Percentiles rank a stretch among this genome's conserved stretches.
Evolutionary conservation across 208 protist genomes (phyloP).

Genomic region (Phytomonas francai): DNA sequence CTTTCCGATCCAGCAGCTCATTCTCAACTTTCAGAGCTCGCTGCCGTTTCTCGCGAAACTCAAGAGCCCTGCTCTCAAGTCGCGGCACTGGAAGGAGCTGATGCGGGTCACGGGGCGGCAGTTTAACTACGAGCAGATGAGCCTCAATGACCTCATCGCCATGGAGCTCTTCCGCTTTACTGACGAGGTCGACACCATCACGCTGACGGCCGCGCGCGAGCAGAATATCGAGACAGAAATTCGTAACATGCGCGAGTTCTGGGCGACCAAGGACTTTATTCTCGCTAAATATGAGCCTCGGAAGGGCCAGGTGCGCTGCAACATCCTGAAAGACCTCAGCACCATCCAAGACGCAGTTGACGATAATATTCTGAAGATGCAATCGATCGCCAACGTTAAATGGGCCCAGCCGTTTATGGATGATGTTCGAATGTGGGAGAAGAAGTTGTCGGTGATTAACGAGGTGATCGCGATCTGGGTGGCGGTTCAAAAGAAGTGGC

Average conservation of each 20-base stretch:
- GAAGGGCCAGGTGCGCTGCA: constrained; percentile 74
- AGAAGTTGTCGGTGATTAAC: constrained; percentile 91
- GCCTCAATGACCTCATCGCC: constrained; percentile 94
- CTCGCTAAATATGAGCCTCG: constrained; percentile 88
- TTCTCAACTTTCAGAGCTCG: constrained; percentile 93
- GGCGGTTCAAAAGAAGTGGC: constrained; percentile 98
- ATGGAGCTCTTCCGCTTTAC: constrained; percentile 95
- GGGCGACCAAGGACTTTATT: constrained; percentile 87
- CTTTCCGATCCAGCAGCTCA: constrained; percentile 81
- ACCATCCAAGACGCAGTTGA: constrained; percentile 97
- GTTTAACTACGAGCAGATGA: constrained; percentile 96
- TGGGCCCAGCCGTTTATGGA: constrained; percentile 95
- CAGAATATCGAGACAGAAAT: constrained; percentile 95
- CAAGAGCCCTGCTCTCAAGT: constrained; percentile 95
- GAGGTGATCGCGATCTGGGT: constrained; percentile 97
- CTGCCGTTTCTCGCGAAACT: constrained; percentile 95
- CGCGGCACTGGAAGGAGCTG: constrained; percentile 96
- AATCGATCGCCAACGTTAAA: constrained; percentile 95
- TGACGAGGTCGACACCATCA: constrained; percentile 94
- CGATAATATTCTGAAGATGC: constrained; percentile 97
- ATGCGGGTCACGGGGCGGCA: constrained; percentile 91
- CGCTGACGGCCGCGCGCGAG: constrained; percentile 90
- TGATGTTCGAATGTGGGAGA: constrained; percentile 95
- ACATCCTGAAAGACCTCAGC: constrained; percentile 92
- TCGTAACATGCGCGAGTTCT: constrained; percentile 91